A percentile compares a stretch with the other conserved stretches of the same genome.
Evolutionary conservation across 2,329 filamentous ascomycete genomes (phyloP).

Genomic region (Lasiodiplodia citricola): DNA sequence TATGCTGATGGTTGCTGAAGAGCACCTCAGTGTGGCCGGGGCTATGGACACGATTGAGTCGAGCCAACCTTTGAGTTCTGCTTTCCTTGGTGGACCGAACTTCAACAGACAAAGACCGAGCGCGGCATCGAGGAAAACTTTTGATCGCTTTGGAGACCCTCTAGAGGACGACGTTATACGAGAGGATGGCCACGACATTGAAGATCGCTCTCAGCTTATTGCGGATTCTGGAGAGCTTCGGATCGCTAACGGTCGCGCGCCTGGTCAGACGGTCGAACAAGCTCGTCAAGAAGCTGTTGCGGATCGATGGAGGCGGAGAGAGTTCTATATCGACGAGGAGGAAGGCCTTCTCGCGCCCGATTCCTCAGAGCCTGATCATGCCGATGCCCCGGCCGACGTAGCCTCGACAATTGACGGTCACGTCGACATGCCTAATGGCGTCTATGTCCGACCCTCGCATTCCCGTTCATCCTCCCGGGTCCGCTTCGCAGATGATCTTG

Average conservation of each 20-base stretch:
- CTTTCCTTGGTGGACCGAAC: slow-evolving; percentile 29
- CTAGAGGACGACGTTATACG: slow-evolving; percentile 32
- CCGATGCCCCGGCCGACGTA: not conserved
- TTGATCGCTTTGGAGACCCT: slow-evolving; percentile 39
- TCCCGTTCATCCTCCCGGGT: slow-evolving; percentile 81
- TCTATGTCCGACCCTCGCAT: not conserved
- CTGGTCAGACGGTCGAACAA: not conserved
- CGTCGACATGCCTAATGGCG: slow-evolving; percentile 49
- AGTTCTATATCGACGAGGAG: slow-evolving; percentile 86
- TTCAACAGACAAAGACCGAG: slow-evolving; percentile 11
- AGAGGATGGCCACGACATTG: slow-evolving; percentile 35
- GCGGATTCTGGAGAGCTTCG: slow-evolving; percentile 51
- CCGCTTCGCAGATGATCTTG: slow-evolving; percentile 74
- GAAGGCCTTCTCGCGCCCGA: slow-evolving; percentile 62
- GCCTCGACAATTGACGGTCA: slow-evolving; percentile 32
- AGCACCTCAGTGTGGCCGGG: slow-evolving; percentile 70
- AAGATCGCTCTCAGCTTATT: slow-evolving; percentile 32
- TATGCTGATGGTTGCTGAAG: slow-evolving; percentile 74
- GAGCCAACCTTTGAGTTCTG: slow-evolving; percentile 53
- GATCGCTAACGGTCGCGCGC: not conserved
- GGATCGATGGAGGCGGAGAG: slow-evolving; percentile 76
- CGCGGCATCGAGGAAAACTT: slow-evolving; percentile 37
- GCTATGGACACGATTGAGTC: slow-evolving; percentile 48
- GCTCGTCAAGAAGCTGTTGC: slow-evolving; percentile 48
- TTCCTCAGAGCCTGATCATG: not conserved